Evolutionary conservation across 805 yeast genomes (phyloP).

Genomic region (Candida quercuum): DNA sequence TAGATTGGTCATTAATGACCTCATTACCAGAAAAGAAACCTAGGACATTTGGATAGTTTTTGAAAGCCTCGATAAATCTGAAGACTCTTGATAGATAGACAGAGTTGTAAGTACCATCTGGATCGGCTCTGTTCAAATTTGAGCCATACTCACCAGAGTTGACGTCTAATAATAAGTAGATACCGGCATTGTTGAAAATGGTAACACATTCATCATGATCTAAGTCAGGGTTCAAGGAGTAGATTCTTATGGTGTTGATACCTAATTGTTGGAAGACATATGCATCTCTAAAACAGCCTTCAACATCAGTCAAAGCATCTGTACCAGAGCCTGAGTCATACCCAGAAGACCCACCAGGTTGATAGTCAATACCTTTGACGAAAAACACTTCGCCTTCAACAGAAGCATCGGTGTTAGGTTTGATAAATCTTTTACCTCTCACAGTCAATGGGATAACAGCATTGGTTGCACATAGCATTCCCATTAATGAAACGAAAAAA

Average conservation of each 20-base stretch:
- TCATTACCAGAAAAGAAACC: constrained; percentile 94
- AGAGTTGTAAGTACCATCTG: constrained; percentile 63
- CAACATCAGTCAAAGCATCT: constrained; percentile 71
- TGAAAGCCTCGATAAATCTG: constrained; percentile 79
- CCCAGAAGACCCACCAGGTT: constrained; percentile 85
- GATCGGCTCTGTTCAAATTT: constrained; percentile 68
- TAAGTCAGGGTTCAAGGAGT: constrained; percentile 75
- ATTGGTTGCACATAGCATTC: neutral
- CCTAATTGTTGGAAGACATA: constrained; percentile 74
- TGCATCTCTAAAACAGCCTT: constrained; percentile 75
- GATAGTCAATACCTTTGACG: constrained; percentile 85
- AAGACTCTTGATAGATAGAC: constrained; percentile 73
- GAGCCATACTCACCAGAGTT: constrained; percentile 67
- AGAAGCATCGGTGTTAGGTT: constrained; percentile 39
- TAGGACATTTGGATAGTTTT: constrained; percentile 73
- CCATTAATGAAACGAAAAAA: neutral
- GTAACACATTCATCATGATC: constrained; percentile 92
- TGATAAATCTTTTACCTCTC: constrained; percentile 54
- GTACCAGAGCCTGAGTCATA: constrained; percentile 25
- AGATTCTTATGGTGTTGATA: constrained; percentile 78
- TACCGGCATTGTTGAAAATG: constrained; percentile 84
- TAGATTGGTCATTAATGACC: constrained; percentile 70
- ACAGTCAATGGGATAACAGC: constrained; percentile 56
- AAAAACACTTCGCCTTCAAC: constrained; percentile 61
- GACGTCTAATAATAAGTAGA: constrained; percentile 81